Evolutionary conservation across 768 basidiomycete species (phyloP), one percentile per base, ranked within the genome.

Genomic region (Hygrophorus pudorinus): DNA sequence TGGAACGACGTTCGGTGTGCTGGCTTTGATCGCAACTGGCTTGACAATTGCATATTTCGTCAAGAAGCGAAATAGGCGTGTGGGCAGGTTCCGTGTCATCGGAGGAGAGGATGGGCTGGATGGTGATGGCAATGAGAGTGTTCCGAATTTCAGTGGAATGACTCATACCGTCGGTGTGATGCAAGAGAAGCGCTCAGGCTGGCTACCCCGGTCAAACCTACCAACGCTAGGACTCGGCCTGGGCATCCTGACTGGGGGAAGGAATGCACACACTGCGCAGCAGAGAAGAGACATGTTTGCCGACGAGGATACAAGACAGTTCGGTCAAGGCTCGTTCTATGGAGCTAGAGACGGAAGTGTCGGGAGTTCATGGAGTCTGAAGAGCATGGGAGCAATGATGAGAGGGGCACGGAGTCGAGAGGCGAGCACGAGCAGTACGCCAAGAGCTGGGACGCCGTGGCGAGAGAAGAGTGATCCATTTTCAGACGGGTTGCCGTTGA

Each of bases 281-380:
- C 52, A 66, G 43, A 69, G 85, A 24, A 69, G 72, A 24, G 83
- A 88, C 56, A 86, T 88, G 74, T 71, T 87, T 28, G 82, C 77
- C 3, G 84, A 89, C 44, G 85, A 87, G 59, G 85, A 87, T 52
- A 66, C 70, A 2, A 66, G 69, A 7, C 71, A 76, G 12, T 76
- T 82, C 50, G 60, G 61, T 62, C 16, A 66, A 65, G 62, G 67
- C 65, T 35, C 59, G 61, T 46, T 48, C 54, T 5, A 53, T 56
- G 31, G 48, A 44, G 17, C 59, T 14, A 62, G 65, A 24, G 70
- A 71, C 45, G 66, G 62, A 7, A 67, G 66, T 32, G 64, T 60
- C 4, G 66, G 65, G n/a, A 73, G 76, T 40, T 59, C 67, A 5
- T 79, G 76, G 76, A 78, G 78, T 17, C 50, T 79, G 45, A 67